phyloP scores from a whole-genome alignment of 805 yeast genomes.

The Ascoidea asiatica region DNA sequence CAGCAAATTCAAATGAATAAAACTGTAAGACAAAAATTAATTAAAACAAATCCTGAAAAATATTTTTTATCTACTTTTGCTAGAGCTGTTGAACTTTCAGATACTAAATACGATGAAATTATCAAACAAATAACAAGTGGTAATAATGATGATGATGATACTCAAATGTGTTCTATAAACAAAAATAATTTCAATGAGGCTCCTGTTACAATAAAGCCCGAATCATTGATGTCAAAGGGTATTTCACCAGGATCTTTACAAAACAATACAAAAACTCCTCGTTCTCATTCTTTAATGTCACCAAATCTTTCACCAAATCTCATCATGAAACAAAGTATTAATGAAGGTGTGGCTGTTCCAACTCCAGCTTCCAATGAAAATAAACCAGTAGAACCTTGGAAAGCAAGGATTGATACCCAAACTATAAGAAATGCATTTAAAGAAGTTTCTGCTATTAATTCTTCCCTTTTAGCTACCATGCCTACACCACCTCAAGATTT shows the following conservation, averaged over 20 bases:
- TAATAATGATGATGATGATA: not conserved
- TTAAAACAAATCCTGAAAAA: not conserved
- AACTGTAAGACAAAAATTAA: not conserved
- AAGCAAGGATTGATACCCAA: constrained; percentile 8
- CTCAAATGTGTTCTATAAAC: too few species aligned
- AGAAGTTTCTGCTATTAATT: constrained; percentile 9
- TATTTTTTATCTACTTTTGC: not conserved
- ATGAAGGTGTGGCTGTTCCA: not conserved
- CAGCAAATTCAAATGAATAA: not conserved
- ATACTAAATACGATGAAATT: not conserved
- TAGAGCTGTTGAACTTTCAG: not conserved
- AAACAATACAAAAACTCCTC: not conserved
- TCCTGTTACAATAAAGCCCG: not conserved
- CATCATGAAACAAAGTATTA: not conserved
- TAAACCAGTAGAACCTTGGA: constrained; percentile 2
- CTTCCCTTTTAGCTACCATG: constrained; percentile 8
- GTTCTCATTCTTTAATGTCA: not conserved
- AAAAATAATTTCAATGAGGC: not conserved
- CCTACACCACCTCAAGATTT: constrained; percentile 11
- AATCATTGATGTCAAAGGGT: not conserved
- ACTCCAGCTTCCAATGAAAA: not conserved
- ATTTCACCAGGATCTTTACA: not conserved
- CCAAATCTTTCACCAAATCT: not conserved
- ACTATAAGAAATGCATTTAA: constrained; percentile 9
- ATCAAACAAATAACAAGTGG: not conserved